These are phyloP conservation scores for Phylloporus scabripes DNA, from an alignment of 768 basidiomycete species.

Conservation along the genomic window DNA sequence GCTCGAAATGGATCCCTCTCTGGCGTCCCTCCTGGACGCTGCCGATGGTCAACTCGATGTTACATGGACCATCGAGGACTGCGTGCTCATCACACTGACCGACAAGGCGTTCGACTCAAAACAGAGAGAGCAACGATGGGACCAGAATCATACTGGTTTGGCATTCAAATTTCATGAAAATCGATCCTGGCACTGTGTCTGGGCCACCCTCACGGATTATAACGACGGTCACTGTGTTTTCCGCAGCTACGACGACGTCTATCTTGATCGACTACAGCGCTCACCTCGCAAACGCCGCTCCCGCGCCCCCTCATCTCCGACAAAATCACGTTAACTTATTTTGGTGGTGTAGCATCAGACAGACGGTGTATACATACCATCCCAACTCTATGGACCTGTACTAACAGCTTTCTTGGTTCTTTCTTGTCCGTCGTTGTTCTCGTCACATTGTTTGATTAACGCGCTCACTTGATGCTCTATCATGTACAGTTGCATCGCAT, in stretches of 20 bases:
- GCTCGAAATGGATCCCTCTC: slow-evolving; percentile 46
- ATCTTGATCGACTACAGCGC: slow-evolving; percentile 42
- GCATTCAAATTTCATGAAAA: slow-evolving; percentile 52
- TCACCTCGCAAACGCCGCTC: slow-evolving; percentile 35
- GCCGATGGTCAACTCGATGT: slow-evolving; percentile 28
- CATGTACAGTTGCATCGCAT: slow-evolving; percentile 7
- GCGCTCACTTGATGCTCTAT: slow-evolving; percentile 2
- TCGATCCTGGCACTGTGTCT: slow-evolving; percentile 56
- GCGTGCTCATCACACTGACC: slow-evolving; percentile 47
- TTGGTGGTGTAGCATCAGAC: slow-evolving; percentile 7
- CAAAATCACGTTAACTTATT: slow-evolving; percentile 17
- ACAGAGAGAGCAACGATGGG: slow-evolving; percentile 29
- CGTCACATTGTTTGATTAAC: slow-evolving; percentile 14
- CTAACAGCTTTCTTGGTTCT: slow-evolving; percentile 5
- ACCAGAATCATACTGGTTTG: slow-evolving; percentile 35
- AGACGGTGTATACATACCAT: slow-evolving; percentile 10
- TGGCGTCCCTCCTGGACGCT: slow-evolving; percentile 39
- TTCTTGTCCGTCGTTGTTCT: slow-evolving; percentile 1
- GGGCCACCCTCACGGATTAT: slow-evolving; percentile 54
- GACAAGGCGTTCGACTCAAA: slow-evolving; percentile 54
- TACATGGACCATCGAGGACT: slow-evolving; percentile 44
- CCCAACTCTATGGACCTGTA: slow-evolving; percentile 10
- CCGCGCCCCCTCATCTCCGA: slow-evolving; percentile 20
- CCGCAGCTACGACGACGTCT: slow-evolving; percentile 57
- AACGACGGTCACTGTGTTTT: slow-evolving; percentile 45